phyloP scores from a whole-genome alignment of 2,329 filamentous ascomycete species.

The Curvularia sp. region DNA sequence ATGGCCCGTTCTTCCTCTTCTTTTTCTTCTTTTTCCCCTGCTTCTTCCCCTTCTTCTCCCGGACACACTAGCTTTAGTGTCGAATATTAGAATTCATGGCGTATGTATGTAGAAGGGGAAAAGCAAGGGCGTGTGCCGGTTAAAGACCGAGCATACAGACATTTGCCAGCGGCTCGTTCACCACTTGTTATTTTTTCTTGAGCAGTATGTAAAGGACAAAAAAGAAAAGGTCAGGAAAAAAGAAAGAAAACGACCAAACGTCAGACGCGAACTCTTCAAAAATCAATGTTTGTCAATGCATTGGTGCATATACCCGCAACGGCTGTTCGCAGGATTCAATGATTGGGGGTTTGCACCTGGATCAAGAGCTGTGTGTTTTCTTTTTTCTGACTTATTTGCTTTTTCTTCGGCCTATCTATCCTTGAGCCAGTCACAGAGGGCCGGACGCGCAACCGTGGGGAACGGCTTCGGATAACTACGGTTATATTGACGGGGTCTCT shows the following conservation, averaged over 20 bases:
- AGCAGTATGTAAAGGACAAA: neutral
- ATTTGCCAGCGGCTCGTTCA: neutral
- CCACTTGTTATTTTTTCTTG: neutral
- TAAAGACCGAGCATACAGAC: neutral
- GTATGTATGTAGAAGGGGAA: neutral
- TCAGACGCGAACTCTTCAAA: neutral
- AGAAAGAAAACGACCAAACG: conserved; percentile 1
- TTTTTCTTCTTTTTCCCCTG: neutral
- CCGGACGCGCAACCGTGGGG: neutral
- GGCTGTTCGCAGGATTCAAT: conserved; percentile 20
- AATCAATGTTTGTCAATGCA: conserved; percentile 1
- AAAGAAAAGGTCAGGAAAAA: conserved; percentile 10
- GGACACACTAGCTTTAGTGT: too few relatives aligned
- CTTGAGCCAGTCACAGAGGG: conserved; percentile 3
- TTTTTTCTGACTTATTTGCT: neutral
- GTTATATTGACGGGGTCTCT: conserved; percentile 6
- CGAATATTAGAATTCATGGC: too few relatives aligned
- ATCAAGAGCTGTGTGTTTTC: neutral
- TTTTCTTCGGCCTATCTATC: neutral
- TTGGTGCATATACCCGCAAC: conserved; percentile 10
- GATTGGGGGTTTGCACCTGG: neutral
- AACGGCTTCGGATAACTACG: neutral
- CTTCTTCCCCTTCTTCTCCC: neutral
- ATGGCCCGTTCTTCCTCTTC: too few relatives aligned
- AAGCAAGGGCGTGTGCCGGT: neutral